Evolutionary conservation across 208 protist species (phyloP).

Genomic region (Leishmania martiniquensis): DNA sequence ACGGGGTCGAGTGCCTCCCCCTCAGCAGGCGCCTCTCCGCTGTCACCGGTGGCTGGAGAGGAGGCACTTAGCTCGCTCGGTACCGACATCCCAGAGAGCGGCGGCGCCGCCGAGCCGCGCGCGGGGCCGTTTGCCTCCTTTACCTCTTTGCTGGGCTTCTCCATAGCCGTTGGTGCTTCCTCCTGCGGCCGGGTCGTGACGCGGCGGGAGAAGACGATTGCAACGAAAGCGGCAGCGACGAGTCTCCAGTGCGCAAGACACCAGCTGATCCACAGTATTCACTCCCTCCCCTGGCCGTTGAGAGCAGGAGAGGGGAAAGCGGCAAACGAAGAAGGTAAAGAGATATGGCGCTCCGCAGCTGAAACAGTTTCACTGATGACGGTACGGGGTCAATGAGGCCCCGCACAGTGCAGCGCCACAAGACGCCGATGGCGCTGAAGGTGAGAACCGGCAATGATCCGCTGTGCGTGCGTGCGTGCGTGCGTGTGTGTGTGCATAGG

Average conservation of each 20-base stretch:
- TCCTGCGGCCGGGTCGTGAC: not conserved
- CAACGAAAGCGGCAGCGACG: not conserved
- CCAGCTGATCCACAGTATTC: slow-evolving; percentile 10
- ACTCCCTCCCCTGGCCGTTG: not conserved
- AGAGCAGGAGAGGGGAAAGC: not conserved
- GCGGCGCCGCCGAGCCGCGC: not conserved
- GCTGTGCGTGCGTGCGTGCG: not conserved
- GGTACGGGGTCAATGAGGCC: not conserved
- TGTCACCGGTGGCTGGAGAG: not conserved
- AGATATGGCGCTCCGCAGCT: not conserved
- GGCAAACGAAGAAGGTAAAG: not conserved
- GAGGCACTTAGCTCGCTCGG: not conserved
- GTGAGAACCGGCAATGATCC: not conserved
- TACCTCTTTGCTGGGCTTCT: not conserved
- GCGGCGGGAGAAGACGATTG: slow-evolving; percentile 10
- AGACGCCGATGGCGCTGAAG: not conserved
- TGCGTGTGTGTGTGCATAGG: not conserved
- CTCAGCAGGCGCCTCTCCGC: not conserved
- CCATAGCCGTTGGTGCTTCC: not conserved
- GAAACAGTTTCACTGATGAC: not conserved
- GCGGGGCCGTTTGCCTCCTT: not conserved
- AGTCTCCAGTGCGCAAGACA: slow-evolving; percentile 14
- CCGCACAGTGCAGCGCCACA: not conserved
- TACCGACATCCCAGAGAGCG: not conserved
- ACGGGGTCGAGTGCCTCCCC: not conserved